These are phyloP conservation scores for Solanum paucissectum DNA, from an alignment of 257 asterid species.

Conservation along the genomic window DNA sequence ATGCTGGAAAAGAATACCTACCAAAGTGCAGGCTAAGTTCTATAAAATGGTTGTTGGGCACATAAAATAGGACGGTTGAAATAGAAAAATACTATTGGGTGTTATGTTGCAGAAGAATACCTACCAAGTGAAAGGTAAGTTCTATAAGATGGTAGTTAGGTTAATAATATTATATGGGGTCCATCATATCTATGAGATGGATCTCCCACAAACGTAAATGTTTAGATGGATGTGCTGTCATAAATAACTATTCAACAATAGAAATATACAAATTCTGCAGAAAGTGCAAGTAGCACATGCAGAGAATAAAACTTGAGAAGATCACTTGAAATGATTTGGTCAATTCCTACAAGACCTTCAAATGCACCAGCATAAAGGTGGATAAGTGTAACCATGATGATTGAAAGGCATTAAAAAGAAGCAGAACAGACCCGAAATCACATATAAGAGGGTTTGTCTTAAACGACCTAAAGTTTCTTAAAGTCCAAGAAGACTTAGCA, in stretches of 20 bases:
- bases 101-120: not conserved
- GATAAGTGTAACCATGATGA: not conserved
- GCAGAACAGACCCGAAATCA: not conserved
- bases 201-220: not conserved
- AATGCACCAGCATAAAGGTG: not conserved
- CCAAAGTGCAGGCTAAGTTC: not conserved
- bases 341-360: not conserved
- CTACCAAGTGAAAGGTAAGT: not conserved
- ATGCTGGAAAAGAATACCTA: not conserved
- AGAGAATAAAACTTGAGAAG: not conserved
- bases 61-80: not conserved
- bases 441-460: not conserved
- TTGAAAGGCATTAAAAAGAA: not conserved
- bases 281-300: not conserved
- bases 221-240: not conserved
- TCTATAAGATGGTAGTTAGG: not conserved
- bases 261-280: not conserved
- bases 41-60: not conserved
- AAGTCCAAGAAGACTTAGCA: not conserved
- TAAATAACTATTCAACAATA: not conserved
- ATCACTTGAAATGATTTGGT: not conserved
- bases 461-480: not conserved
- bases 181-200: not conserved
- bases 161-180: not conserved
- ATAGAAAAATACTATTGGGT: not conserved